A percentile compares a stretch with the other conserved stretches of the same genome.
Conservation (phyloP, 352 stramenopile genomes). For the Pythium dissimile region DNA sequence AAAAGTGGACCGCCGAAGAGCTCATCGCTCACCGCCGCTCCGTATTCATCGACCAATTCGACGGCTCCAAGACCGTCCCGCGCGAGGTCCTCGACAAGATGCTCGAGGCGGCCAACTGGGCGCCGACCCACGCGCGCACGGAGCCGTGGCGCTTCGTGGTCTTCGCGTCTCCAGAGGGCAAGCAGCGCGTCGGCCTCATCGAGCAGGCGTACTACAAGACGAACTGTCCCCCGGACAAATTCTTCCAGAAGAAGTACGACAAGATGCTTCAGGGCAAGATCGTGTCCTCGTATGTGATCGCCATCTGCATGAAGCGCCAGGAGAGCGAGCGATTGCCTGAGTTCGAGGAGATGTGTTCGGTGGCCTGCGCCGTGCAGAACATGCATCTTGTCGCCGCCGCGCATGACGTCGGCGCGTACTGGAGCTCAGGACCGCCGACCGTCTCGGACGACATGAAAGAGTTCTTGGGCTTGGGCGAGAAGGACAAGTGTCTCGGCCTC, state of each 20-base stretch:
- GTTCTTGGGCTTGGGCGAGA: slow-evolving; percentile 55
- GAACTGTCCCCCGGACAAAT: slow-evolving; percentile 55
- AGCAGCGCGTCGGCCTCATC: slow-evolving; percentile 55
- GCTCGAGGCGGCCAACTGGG: slow-evolving; percentile 79
- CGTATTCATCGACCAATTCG: slow-evolving; percentile 72
- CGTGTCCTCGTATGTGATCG: slow-evolving; percentile 70
- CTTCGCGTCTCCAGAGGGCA: slow-evolving; percentile 50
- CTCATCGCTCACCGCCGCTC: slow-evolving; percentile 77
- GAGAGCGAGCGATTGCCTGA: slow-evolving; percentile 77
- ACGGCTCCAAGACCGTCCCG: slow-evolving; percentile 46
- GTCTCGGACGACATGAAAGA: slow-evolving; percentile 80
- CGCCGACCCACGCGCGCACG: slow-evolving; percentile 72
- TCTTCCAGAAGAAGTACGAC: slow-evolving; percentile 75
- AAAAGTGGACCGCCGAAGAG: slow-evolving; percentile 62
- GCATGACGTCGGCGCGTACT: slow-evolving; percentile 77
- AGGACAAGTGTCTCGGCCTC: slow-evolving; percentile 79
- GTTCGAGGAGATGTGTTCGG: slow-evolving; percentile 73
- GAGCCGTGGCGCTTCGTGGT: slow-evolving; percentile 85
- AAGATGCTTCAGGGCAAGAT: slow-evolving; percentile 76
- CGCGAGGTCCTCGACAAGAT: slow-evolving; percentile 67
- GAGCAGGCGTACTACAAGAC: slow-evolving; percentile 72
- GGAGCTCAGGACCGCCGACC: slow-evolving; percentile 70
- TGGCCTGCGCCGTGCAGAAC: slow-evolving; percentile 82
- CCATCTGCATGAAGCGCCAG: slow-evolving; percentile 87
- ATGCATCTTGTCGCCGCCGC: slow-evolving; percentile 73